These are phyloP conservation scores for Voacanga thouarsii DNA, from an alignment of 257 asterid genomes.

Conservation along the genomic window DNA sequence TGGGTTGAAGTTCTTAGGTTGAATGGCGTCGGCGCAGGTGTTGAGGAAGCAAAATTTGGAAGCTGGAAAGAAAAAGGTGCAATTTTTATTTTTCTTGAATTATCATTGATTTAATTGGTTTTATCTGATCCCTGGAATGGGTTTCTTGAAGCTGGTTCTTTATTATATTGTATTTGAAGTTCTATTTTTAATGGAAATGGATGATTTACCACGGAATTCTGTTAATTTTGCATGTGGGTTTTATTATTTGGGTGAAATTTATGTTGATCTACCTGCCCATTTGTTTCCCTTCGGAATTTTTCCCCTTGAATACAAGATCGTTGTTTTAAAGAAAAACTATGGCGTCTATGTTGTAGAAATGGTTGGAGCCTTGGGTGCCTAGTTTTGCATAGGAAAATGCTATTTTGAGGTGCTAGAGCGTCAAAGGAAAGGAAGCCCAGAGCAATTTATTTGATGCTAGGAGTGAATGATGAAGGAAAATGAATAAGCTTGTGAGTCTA, in stretches of 20 bases:
- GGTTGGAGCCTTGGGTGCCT: background rate
- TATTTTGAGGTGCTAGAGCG: background rate
- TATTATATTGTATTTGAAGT: background rate
- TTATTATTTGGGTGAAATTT: background rate
- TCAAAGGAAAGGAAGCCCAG: background rate
- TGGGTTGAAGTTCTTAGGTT: background rate
- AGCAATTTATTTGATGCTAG: background rate
- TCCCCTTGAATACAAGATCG: no score
- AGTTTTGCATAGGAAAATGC: background rate
- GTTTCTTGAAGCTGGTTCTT: background rate
- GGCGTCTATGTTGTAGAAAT: background rate
- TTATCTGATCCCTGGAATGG: background rate
- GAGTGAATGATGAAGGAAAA: background rate
- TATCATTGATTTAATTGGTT: background rate
- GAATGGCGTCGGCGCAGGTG: constrained; percentile 89
- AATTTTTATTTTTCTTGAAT: background rate
- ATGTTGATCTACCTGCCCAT: constrained; percentile 3
- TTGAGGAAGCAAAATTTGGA: constrained; percentile 68
- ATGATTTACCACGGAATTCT: background rate
- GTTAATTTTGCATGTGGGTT: background rate
- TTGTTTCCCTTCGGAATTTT: background rate
- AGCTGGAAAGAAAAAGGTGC: constrained; percentile 74
- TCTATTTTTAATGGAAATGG: background rate
- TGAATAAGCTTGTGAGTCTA: background rate
- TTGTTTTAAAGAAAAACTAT: background rate